phyloP scores from a whole-genome alignment of 1,284 basidiomycete genomes.

The Vanrija pseudolonga region DNA sequence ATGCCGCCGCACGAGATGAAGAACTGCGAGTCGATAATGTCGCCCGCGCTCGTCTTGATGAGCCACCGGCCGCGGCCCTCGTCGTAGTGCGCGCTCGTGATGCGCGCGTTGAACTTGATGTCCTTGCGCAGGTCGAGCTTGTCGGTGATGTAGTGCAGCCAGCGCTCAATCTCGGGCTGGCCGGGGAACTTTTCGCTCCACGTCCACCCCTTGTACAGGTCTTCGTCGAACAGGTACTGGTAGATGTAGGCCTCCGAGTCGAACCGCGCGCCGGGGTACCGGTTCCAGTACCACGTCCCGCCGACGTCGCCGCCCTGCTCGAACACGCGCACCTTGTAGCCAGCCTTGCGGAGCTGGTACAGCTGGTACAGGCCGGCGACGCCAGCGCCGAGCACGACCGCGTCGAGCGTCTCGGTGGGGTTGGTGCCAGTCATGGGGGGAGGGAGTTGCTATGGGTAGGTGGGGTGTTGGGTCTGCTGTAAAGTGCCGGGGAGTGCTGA shows the following conservation, averaged over 20 bases:
- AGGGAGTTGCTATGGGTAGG: background rate
- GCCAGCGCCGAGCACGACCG: slow-evolving; percentile 14
- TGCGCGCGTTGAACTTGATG: slow-evolving; percentile 9
- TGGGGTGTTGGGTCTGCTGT: too few relatives aligned
- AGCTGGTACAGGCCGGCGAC: slow-evolving; percentile 16
- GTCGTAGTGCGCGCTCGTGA: slow-evolving; percentile 6
- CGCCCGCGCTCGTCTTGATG: slow-evolving; percentile 8
- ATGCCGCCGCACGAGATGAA: slow-evolving; percentile 14
- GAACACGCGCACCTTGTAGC: slow-evolving; percentile 3
- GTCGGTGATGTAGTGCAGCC: slow-evolving; percentile 13
- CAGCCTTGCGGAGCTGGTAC: slow-evolving; percentile 10
- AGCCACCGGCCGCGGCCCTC: slow-evolving; percentile 5
- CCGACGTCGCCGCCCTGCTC: slow-evolving; percentile 12
- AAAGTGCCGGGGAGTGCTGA: too few relatives aligned
- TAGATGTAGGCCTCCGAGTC: slow-evolving; percentile 11
- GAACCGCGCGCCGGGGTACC: slow-evolving; percentile 13
- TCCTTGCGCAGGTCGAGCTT: slow-evolving; percentile 14
- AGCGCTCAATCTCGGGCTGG: slow-evolving; percentile 14
- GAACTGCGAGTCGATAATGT: slow-evolving; percentile 10
- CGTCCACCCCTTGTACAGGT: slow-evolving; percentile 14
- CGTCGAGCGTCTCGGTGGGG: slow-evolving; percentile 4
- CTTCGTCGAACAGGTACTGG: slow-evolving; percentile 7
- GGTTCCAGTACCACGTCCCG: slow-evolving; percentile 19
- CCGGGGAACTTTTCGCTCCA: slow-evolving; percentile 17
- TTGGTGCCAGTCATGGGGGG: background rate